Evolutionary conservation across 345 rosid genomes (phyloP).

Genomic region (Leavenworthia alabamica): DNA sequence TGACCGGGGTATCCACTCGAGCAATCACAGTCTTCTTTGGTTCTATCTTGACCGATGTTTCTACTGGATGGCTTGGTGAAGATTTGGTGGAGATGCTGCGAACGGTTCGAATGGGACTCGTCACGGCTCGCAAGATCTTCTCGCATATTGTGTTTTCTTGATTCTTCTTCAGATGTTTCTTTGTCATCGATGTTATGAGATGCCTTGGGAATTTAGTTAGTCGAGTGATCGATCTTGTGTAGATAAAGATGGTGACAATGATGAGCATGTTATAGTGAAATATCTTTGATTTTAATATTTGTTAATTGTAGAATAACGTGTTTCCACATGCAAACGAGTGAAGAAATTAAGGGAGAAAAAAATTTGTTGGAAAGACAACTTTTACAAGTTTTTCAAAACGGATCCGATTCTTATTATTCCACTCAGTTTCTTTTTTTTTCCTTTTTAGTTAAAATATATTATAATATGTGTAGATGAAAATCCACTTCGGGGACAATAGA

Average conservation of each 20-base stretch:
- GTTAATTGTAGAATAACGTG: slow-evolving; percentile 16
- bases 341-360: slow-evolving; percentile 4
- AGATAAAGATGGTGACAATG: slow-evolving; percentile 19
- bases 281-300: neutral
- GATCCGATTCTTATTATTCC: slow-evolving; percentile 26
- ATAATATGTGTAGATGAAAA: too few species aligned
- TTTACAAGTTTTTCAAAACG: slow-evolving; percentile 27
- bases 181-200: slow-evolving; percentile 7
- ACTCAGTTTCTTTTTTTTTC: slow-evolving; percentile 16
- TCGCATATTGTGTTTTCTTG: slow-evolving; percentile 27
- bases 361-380: slow-evolving; percentile 12
- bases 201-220: too few species aligned
- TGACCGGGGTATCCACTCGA: slow-evolving; percentile 23
- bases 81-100: slow-evolving; percentile 27
- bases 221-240: slow-evolving; percentile 21
- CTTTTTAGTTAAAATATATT: too few species aligned
- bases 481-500: too few species aligned
- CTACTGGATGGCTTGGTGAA: slow-evolving; percentile 1
- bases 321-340: slow-evolving; percentile 12
- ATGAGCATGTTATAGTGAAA: slow-evolving; percentile 15
- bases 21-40: slow-evolving; percentile 19
- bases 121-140: slow-evolving; percentile 30
- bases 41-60: slow-evolving; percentile 19
- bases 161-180: slow-evolving; percentile 19
- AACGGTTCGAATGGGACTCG: slow-evolving; percentile 23